phyloP scores from a whole-genome alignment of 768 basidiomycete species.

The Russula foetens region DNA sequence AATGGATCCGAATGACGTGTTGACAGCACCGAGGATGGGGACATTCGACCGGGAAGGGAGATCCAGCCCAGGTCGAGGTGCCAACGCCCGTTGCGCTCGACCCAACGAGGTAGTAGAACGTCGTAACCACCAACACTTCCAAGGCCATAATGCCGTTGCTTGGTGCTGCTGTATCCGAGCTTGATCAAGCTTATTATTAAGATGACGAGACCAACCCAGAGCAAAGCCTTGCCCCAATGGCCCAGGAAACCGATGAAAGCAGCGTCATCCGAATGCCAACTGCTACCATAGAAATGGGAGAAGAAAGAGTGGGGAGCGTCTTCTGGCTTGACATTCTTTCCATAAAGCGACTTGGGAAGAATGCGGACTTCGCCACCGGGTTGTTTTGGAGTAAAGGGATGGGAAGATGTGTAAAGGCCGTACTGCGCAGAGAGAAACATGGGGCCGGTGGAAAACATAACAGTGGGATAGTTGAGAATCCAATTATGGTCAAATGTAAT shows the following conservation, averaged over 20 bases:
- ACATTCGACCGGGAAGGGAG: conserved; percentile 30
- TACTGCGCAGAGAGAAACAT: conserved; percentile 98
- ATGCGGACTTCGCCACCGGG: conserved; percentile 77
- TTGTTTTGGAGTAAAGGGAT: conserved; percentile 42
- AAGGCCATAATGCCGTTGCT: conserved; percentile 51
- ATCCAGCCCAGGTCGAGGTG: conserved; percentile 62
- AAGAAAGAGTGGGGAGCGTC: conserved; percentile 92
- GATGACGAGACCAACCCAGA: conserved; percentile 75
- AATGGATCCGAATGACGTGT: neutral
- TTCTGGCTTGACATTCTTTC: conserved; percentile 81
- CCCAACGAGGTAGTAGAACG: conserved; percentile 68
- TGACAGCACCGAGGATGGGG: conserved; percentile 3
- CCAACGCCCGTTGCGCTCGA: conserved; percentile 62
- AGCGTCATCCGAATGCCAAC: conserved; percentile 97
- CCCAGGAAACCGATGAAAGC: conserved; percentile 94
- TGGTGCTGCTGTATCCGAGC: conserved; percentile 41
- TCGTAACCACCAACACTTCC: conserved; percentile 68
- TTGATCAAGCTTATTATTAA: conserved; percentile 63
- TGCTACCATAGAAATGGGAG: conserved; percentile 95
- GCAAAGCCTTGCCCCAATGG: conserved; percentile 77
- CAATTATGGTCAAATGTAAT: conserved; percentile 88
- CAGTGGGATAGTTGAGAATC: conserved; percentile 96
- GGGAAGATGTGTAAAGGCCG: conserved; percentile 70
- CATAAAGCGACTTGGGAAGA: conserved; percentile 93
- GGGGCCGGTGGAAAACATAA: conserved; percentile 99